Base-by-base conservation (phyloP, 179 eudicot species). In the Sideroxylon spinosum region DNA sequence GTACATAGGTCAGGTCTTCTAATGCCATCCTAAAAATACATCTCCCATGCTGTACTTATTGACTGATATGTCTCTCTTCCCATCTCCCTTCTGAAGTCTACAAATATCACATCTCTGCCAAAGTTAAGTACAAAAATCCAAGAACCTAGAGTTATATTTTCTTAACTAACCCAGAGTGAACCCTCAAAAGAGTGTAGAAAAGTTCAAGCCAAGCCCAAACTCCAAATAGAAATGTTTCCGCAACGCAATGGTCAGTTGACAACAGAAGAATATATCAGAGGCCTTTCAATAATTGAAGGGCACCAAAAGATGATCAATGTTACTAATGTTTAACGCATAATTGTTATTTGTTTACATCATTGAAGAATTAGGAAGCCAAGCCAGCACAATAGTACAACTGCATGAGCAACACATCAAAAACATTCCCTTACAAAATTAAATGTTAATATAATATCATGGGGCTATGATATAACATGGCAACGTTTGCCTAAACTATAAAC, bases 201-300 rank as follows among this genome's bases (percentile, higher is more conserved):
- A 49, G 17, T 22, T 25, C 25, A 48, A 20, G 56, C 57, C 28
- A 22, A 48, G 56, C 26, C 56, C 28, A 48, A 69, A 68, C 17
- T 69, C 73, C 73, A 70, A 71, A 25, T 46, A 49, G 10, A 25
- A 13, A 52, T 6, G 74, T n/a, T 7, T 4, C 11, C 55, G 25
- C 14, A 23, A 71, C 23, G 74, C 59, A 22, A 71, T 50, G 74
- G 74, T 71, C 44, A 71, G 1, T 12, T 50, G 74, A 71, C 60
- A 71, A 8, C 17, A 13, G 17, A 49, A 71, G 26, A 23, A 20
- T 37, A 52, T 25, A 71, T 3, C 19, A n/a, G 53, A 20, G 56
- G 56, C 56, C 56, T 14, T 44, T 52, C 5, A 3, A 69, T 49
- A 68, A 52, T 52, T 26, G 61, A 23, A 52, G 8, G 52, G 50